phyloP scores from a whole-genome alignment of 352 stramenopile genomes.

The Phytophthora tubulina region DNA sequence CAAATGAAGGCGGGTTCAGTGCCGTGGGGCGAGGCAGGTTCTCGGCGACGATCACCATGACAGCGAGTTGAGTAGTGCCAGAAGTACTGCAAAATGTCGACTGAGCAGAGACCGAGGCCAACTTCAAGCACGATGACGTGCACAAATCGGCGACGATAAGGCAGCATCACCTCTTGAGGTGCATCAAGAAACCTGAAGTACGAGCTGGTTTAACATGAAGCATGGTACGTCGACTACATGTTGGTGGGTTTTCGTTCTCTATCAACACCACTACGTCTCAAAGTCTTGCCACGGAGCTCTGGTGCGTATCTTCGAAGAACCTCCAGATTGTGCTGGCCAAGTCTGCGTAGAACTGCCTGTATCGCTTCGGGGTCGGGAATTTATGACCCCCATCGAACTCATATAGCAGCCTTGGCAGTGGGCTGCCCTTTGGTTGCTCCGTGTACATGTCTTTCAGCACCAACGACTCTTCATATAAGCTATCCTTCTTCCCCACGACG shows the following conservation, averaged over 20 bases:
- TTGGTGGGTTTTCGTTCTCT: slow-evolving; percentile 21
- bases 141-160: slow-evolving; percentile 22
- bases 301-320: slow-evolving; percentile 52
- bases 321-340: slow-evolving; percentile 54
- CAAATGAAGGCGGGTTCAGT: slow-evolving; percentile 17
- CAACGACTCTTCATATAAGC: slow-evolving; percentile 54
- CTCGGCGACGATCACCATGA: slow-evolving; percentile 25
- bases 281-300: slow-evolving; percentile 45
- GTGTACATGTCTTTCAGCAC: slow-evolving; percentile 58
- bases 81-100: slow-evolving; percentile 36
- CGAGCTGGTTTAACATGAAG: slow-evolving; percentile 15
- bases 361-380: slow-evolving; percentile 64
- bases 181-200: background rate
- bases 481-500: slow-evolving; percentile 60
- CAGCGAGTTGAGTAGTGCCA: background rate
- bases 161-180: background rate
- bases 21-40: slow-evolving; percentile 30
- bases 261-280: slow-evolving; percentile 17
- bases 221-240: slow-evolving; percentile 22
- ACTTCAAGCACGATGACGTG: slow-evolving; percentile 39
- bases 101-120: slow-evolving; percentile 25
- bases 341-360: slow-evolving; percentile 56
- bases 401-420: slow-evolving; percentile 47
- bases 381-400: slow-evolving; percentile 69
- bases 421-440: slow-evolving; percentile 43